A percentile compares a stretch with the other conserved stretches of the same genome.
Evolutionary conservation across 2,329 filamentous ascomycete genomes (phyloP).

Genomic region (Colletotrichum truncatum): DNA sequence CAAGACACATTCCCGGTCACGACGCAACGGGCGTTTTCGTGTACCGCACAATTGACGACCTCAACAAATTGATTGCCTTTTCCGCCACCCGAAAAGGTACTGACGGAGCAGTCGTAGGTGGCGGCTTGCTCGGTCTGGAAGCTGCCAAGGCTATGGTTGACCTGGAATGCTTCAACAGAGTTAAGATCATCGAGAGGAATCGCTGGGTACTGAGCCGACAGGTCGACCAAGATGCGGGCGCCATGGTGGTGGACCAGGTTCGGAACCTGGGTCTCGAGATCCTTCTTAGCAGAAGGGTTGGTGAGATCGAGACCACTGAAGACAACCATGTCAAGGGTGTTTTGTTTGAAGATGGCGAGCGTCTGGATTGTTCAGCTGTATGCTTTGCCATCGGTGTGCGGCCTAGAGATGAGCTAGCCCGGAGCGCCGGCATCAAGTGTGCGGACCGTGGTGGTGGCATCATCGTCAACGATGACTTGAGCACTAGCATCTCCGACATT

Average conservation of each 20-base stretch:
- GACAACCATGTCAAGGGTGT: conserved; percentile 77
- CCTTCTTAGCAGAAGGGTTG: conserved; percentile 79
- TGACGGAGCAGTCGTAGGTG: conserved; percentile 81
- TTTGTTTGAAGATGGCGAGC: conserved; percentile 82
- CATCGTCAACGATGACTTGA: conserved; percentile 72
- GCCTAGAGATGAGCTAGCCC: conserved; percentile 80
- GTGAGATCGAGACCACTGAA: conserved; percentile 73
- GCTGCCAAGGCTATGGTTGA: conserved; percentile 94
- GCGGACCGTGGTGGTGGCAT: conserved; percentile 80
- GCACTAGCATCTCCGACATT: conserved; percentile 76
- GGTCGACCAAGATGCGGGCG: conserved; percentile 82
- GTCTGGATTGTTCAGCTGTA: conserved; percentile 80
- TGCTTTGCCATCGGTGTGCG: conserved; percentile 92
- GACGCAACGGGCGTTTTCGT: conserved; percentile 88
- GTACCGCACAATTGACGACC: conserved; percentile 85
- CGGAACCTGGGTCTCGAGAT: conserved; percentile 82
- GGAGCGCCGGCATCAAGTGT: conserved; percentile 74
- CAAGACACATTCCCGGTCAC: conserved; percentile 75
- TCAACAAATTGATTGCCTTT: conserved; percentile 80
- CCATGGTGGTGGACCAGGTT: conserved; percentile 85
- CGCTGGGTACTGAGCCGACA: conserved; percentile 85
- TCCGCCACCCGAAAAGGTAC: conserved; percentile 73
- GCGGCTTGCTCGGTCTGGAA: conserved; percentile 85
- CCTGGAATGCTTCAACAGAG: conserved; percentile 75
- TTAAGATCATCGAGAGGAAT: conserved; percentile 85